Percentiles rank a stretch among this genome's conserved stretches.
Conservation (phyloP, 106 monocot genomes). For the Dendrobium huoshanense region DNA sequence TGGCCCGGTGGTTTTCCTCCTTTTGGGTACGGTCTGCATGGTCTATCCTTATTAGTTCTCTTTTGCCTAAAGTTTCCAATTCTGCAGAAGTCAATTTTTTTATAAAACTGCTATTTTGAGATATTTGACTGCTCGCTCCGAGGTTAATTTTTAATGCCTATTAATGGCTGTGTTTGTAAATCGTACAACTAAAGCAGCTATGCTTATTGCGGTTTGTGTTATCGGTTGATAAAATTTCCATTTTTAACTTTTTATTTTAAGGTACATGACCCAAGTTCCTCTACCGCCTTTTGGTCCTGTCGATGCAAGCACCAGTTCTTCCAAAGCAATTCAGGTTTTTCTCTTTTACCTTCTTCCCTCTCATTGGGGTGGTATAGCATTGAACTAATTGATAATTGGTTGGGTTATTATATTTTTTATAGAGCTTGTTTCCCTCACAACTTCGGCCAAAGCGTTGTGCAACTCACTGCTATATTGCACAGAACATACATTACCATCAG, state of each 20-base stretch:
- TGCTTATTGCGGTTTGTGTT: too few relatives aligned
- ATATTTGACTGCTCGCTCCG: too few relatives aligned
- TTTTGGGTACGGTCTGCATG: conserved; percentile 52
- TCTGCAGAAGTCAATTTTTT: not conserved
- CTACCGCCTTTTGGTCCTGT: conserved; percentile 46
- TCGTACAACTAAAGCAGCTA: too few relatives aligned
- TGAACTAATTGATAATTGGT: too few relatives aligned
- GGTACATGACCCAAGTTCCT: conserved; percentile 72
- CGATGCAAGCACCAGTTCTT: conserved; percentile 27
- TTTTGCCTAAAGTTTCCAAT: not conserved
- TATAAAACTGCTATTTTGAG: not conserved
- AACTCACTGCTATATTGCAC: conserved; percentile 80
- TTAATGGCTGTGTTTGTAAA: too few relatives aligned
- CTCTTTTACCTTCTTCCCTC: not conserved
- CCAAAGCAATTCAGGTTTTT: conserved; percentile 32
- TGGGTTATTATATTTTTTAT: not conserved
- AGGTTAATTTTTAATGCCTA: too few relatives aligned
- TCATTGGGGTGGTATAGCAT: too few relatives aligned
- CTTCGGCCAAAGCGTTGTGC: conserved; percentile 60
- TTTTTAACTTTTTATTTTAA: conserved; percentile 9
- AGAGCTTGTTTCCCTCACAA: conserved; percentile 26
- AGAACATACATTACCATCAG: conserved; percentile 70
- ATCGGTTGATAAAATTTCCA: too few relatives aligned
- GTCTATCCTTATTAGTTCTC: not conserved
- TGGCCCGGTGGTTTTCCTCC: conserved; percentile 73